A percentile compares a stretch with the other conserved stretches of the same genome.
phyloP scores from a whole-genome alignment of 345 rosid genomes.

The Euphorbia tirucalli region DNA sequence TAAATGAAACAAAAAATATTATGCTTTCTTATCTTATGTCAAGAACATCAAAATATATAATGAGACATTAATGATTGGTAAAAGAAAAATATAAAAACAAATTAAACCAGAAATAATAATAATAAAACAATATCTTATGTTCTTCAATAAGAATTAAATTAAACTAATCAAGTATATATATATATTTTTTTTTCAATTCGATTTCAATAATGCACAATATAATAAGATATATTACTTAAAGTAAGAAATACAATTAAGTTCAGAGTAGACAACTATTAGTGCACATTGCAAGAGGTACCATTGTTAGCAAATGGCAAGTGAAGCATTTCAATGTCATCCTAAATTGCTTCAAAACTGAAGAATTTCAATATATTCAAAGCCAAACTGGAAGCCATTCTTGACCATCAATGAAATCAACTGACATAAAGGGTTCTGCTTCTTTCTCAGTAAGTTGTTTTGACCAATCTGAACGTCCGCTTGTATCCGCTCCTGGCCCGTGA shows the following conservation, averaged over 20 bases:
- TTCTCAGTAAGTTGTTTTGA: slow-evolving; percentile 55
- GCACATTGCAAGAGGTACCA: neutral
- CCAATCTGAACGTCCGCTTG: slow-evolving; percentile 48
- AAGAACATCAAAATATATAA: no score
- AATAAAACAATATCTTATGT: no score
- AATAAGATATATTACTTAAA: neutral
- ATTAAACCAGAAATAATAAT: neutral
- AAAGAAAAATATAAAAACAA: neutral
- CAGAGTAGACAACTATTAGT: neutral
- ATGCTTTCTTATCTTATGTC: neutral
- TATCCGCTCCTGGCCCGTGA: slow-evolving; percentile 75
- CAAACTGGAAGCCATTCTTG: slow-evolving; percentile 77
- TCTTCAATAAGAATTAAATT: no score
- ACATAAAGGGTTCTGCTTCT: slow-evolving; percentile 54
- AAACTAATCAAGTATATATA: neutral
- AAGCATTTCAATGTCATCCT: neutral
- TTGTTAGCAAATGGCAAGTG: neutral
- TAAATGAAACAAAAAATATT: neutral
- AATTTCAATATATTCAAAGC: slow-evolving; percentile 7
- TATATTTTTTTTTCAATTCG: neutral
- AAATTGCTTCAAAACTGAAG: neutral
- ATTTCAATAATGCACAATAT: neutral
- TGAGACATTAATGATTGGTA: no score
- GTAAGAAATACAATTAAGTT: neutral
- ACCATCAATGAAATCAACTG: slow-evolving; percentile 74